Conservation (phyloP, 495 filamentous ascomycete species). For the Aspergillus taichungensis region DNA sequence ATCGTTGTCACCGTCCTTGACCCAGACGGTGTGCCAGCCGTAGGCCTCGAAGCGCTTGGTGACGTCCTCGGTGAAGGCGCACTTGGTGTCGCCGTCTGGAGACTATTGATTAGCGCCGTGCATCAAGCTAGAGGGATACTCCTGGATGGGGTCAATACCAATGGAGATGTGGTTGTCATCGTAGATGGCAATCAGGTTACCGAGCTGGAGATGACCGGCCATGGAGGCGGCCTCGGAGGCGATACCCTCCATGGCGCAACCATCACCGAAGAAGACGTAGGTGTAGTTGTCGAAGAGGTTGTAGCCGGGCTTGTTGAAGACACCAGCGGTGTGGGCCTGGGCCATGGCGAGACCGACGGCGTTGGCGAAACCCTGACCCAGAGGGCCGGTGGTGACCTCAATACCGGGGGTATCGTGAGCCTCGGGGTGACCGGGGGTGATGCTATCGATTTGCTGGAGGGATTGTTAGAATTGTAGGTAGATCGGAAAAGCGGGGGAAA, state of each 20-base stretch:
- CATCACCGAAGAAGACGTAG: conserved; percentile 93
- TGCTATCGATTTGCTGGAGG: conserved; percentile 70
- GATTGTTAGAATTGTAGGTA: neutral
- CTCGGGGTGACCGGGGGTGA: conserved; percentile 95
- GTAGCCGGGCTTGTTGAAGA: conserved; percentile 96
- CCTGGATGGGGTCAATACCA: conserved; percentile 37
- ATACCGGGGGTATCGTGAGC: conserved; percentile 91
- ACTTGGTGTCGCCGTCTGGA: conserved; percentile 85
- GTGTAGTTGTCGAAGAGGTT: conserved; percentile 94
- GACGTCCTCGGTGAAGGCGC: conserved; percentile 96
- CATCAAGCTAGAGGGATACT: neutral
- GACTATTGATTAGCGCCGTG: neutral
- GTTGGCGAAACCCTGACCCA: conserved; percentile 92
- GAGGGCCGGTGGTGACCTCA: conserved; percentile 95
- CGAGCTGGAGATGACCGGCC: conserved; percentile 93
- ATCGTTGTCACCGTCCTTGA: conserved; percentile 87
- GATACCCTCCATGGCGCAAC: conserved; percentile 98
- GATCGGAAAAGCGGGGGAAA: neutral
- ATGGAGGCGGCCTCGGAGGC: conserved; percentile 84
- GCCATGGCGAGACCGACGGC: conserved; percentile 96
- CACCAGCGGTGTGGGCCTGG: conserved; percentile 77
- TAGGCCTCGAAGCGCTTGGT: conserved; percentile 92
- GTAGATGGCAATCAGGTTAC: conserved; percentile 93
- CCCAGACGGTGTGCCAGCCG: conserved; percentile 87
- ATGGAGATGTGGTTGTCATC: conserved; percentile 99